These are phyloP conservation scores for Botryotinia convoluta DNA, from an alignment of 2,329 filamentous ascomycete genomes.

Conservation along the genomic window DNA sequence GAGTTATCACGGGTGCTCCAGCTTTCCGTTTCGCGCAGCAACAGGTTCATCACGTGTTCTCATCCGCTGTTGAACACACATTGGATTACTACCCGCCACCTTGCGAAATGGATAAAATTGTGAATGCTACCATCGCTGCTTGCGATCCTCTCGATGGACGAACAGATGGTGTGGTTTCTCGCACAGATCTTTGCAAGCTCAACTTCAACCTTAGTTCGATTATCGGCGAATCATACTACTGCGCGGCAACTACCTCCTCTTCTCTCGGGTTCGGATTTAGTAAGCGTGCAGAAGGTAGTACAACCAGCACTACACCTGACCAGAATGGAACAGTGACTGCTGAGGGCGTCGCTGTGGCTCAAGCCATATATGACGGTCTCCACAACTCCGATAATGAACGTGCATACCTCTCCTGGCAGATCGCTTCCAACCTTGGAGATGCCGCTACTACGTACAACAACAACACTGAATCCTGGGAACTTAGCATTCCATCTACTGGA, in stretches of 20 bases:
- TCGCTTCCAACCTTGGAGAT: constrained; percentile 24
- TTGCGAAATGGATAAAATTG: constrained; percentile 49
- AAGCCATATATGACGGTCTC: constrained; percentile 39
- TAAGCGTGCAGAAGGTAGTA: constrained; percentile 3
- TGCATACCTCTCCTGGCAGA: constrained; percentile 42
- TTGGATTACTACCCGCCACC: constrained; percentile 45
- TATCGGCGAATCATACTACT: constrained; percentile 48
- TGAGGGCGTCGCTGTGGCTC: constrained; percentile 39
- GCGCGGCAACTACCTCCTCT: constrained; percentile 34
- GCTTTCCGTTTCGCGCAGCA: constrained; percentile 48
- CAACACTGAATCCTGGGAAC: constrained; percentile 33
- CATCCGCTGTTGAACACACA: constrained; percentile 41
- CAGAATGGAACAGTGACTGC: constrained; percentile 30
- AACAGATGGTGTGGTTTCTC: constrained; percentile 52
- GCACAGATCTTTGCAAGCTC: constrained; percentile 48
- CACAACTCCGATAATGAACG: constrained; percentile 39
- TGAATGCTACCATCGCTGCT: constrained; percentile 53
- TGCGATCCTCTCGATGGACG: constrained; percentile 56
- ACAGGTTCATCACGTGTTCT: constrained; percentile 42
- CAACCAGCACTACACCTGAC: constrained; percentile 24
- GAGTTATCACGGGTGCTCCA: constrained; percentile 46
- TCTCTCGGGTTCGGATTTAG: not conserved
- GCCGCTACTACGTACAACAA: constrained; percentile 7
- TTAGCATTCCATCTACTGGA: constrained; percentile 38
- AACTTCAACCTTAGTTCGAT: constrained; percentile 44